These are phyloP conservation scores for Sapria himalayana DNA, from an alignment of 345 rosid species.

Conservation along the genomic window DNA sequence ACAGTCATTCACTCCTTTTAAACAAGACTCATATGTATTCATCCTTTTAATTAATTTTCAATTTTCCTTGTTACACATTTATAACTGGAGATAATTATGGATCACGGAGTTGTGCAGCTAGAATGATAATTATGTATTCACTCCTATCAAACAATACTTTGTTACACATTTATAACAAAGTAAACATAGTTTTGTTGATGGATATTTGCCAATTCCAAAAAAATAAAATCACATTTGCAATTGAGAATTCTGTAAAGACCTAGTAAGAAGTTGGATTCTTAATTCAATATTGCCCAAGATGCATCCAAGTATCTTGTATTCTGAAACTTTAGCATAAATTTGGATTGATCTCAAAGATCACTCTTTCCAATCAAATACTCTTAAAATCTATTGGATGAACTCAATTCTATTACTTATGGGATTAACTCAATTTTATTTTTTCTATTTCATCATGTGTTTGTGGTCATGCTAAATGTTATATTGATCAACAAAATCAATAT, in stretches of 20 bases:
- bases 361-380: not conserved
- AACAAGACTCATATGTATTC: not conserved
- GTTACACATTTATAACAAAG: too few species aligned
- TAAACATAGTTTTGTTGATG: too few species aligned
- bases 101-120: too few species aligned
- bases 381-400: not conserved
- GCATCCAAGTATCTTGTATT: not conserved
- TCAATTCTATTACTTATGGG: not conserved
- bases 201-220: too few species aligned
- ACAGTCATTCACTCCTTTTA: too few species aligned
- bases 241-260: not conserved
- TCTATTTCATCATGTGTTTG: too few species aligned
- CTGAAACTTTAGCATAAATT: not conserved
- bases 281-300: not conserved
- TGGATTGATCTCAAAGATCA: not conserved
- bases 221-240: not conserved
- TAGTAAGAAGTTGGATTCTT: not conserved
- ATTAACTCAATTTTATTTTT: not conserved
- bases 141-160: not conserved
- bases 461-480: too few species aligned
- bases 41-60: not conserved
- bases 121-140: too few species aligned
- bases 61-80: not conserved
- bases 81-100: too few species aligned
- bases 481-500: too few species aligned